A percentile compares a stretch with the other conserved stretches of the same genome.
Conservation (phyloP, 2,329 filamentous ascomycete species). For the Fusarium temperatum region DNA sequence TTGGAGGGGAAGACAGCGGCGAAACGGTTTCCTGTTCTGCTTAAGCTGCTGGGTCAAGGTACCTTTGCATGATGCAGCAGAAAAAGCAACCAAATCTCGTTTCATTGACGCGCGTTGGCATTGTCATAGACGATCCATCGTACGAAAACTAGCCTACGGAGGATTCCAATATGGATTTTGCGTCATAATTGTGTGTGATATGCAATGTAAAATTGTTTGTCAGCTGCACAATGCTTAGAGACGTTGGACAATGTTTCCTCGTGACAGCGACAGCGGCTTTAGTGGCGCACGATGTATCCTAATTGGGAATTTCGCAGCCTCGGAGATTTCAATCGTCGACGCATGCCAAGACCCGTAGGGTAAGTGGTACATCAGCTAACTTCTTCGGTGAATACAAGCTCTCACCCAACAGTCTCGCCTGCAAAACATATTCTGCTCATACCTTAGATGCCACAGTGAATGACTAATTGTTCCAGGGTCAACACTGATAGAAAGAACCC, state of each 20-base stretch:
- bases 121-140: not conserved
- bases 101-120: not conserved
- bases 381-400: too few relatives aligned
- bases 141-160: not conserved
- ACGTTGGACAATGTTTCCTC: too few relatives aligned
- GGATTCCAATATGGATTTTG: not conserved
- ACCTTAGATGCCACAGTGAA: not conserved
- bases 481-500: rapidly evolving
- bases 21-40: not conserved
- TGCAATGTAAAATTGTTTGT: not conserved
- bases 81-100: not conserved
- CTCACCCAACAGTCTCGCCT: not conserved
- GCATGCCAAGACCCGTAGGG: not conserved
- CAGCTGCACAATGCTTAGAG: not conserved
- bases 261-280: not conserved
- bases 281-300: not conserved
- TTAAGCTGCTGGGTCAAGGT: not conserved
- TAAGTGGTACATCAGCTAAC: not conserved
- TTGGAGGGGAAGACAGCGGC: not conserved
- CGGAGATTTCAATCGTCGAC: not conserved
- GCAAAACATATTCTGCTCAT: not conserved
- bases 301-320: not conserved
- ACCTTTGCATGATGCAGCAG: not conserved
- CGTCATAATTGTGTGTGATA: not conserved
- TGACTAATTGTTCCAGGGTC: too few relatives aligned